Percentiles rank a stretch among this genome's conserved stretches.
phyloP scores from a whole-genome alignment of 1,284 basidiomycete genomes.

The Cerioporus squamosus region DNA sequence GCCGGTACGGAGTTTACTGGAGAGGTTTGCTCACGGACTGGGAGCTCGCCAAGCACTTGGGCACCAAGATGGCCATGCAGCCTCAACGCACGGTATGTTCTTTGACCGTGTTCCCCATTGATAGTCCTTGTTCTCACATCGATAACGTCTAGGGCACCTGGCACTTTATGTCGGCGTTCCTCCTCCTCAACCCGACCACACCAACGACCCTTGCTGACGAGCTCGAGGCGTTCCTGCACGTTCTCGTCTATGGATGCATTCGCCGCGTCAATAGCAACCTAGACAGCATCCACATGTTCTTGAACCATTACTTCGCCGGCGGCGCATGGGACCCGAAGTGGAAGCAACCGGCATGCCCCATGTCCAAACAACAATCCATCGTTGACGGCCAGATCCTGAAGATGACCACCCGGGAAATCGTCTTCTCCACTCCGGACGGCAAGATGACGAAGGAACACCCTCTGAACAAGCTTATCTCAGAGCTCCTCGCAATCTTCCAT shows the following conservation, averaged over 20 bases:
- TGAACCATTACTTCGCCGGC: constrained; percentile 1
- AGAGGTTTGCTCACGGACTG: constrained; percentile 13
- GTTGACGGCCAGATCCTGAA: neutral
- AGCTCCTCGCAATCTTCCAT: neutral
- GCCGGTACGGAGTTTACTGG: neutral
- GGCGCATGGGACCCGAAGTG: neutral
- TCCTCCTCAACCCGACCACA: neutral
- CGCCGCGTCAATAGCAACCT: constrained; percentile 1
- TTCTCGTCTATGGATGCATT: constrained; percentile 1
- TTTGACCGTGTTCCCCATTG: no score
- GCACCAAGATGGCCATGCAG: neutral
- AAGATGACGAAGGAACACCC: neutral
- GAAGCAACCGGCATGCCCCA: no score
- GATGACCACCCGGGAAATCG: neutral
- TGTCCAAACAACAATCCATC: neutral
- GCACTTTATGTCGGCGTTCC: neutral
- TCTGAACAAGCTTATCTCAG: neutral
- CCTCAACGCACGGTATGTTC: constrained; percentile 6
- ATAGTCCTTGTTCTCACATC: no score
- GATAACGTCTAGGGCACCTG: no score
- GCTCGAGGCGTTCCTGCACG: constrained; percentile 8
- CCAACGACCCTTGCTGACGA: constrained; percentile 5
- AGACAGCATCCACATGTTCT: neutral
- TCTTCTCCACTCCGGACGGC: neutral
- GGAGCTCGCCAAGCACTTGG: constrained; percentile 12